Conservation (phyloP, 371 early-diverging fungal species). For the Rhizopus sp. region DNA sequence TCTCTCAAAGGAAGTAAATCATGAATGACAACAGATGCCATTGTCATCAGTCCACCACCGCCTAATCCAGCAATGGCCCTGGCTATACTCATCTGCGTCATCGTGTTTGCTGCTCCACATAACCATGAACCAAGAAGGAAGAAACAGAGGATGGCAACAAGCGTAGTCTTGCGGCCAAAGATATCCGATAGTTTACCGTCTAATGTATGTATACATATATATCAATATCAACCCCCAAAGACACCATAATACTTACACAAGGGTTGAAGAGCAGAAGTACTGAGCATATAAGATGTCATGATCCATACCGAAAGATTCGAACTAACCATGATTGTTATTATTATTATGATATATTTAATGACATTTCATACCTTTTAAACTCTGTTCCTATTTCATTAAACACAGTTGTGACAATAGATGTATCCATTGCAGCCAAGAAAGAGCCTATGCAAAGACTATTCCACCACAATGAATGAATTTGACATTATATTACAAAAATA, state of each 20-base stretch:
- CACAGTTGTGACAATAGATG: slow-evolving; percentile 78
- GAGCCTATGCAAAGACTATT: slow-evolving; percentile 41
- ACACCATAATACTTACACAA: slow-evolving; percentile 48
- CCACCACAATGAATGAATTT: background rate
- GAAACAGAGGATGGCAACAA: slow-evolving; percentile 28
- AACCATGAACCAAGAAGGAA: slow-evolving; percentile 43
- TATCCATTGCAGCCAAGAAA: slow-evolving; percentile 76
- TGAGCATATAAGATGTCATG: slow-evolving; percentile 72
- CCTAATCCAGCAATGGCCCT: slow-evolving; percentile 80
- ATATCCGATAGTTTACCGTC: slow-evolving; percentile 43
- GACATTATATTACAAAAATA: background rate
- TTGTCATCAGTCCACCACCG: slow-evolving; percentile 70
- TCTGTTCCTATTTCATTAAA: slow-evolving; percentile 75
- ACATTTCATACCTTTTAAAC: slow-evolving; percentile 49
- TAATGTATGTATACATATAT: background rate
- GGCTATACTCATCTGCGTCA: slow-evolving; percentile 70
- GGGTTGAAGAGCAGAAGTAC: slow-evolving; percentile 74
- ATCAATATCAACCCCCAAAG: background rate
- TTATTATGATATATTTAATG: background rate
- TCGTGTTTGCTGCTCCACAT: slow-evolving; percentile 54
- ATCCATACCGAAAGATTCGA: slow-evolving; percentile 67
- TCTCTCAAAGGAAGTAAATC: slow-evolving; percentile 36
- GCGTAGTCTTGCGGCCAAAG: slow-evolving; percentile 39
- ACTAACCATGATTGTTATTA: slow-evolving; percentile 10
- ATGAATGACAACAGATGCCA: slow-evolving; percentile 37